Percentiles rank a stretch among this genome's conserved stretches.
phyloP scores from a whole-genome alignment of 768 basidiomycete species.

The Xanthoconium purpureum region DNA sequence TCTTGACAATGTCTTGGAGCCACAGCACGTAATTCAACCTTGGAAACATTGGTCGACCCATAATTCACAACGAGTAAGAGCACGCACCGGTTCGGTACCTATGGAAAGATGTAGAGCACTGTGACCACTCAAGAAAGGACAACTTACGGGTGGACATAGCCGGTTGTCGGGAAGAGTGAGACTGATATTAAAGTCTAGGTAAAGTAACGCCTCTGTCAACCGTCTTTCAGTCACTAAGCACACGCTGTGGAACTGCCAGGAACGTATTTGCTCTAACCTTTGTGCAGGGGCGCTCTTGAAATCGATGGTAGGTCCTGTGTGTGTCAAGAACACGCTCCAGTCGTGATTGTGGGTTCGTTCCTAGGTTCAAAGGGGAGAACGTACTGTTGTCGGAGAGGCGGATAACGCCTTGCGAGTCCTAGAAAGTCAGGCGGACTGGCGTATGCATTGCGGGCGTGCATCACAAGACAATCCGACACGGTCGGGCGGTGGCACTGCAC shows the following conservation, averaged over 20 bases:
- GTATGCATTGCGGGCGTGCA: constrained; percentile 54
- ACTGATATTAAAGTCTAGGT: constrained; percentile 66
- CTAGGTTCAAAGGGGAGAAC: constrained; percentile 12
- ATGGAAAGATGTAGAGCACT: neutral
- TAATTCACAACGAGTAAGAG: neutral
- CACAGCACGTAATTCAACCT: constrained; percentile 88
- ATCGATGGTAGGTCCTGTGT: constrained; percentile 51
- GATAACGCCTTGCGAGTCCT: constrained; percentile 53
- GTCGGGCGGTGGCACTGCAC: too few relatives aligned
- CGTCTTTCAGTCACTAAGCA: constrained; percentile 43
- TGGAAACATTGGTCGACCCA: neutral
- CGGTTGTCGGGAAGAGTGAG: constrained; percentile 65
- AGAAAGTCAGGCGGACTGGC: constrained; percentile 53
- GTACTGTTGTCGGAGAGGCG: constrained; percentile 54
- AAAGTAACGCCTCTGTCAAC: constrained; percentile 75
- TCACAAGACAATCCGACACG: constrained; percentile 7
- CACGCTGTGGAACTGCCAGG: neutral
- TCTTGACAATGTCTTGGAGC: constrained; percentile 66
- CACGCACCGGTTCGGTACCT: constrained; percentile 74
- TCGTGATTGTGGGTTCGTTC: constrained; percentile 3
- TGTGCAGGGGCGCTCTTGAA: constrained; percentile 72
- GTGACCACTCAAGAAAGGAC: neutral
- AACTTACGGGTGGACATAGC: constrained; percentile 81
- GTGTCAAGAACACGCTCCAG: constrained; percentile 26
- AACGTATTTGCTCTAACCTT: constrained; percentile 41